Evolutionary conservation across 1,284 basidiomycete species (phyloP), one percentile per base, ranked within the genome.

Genomic region (Cutaneotrichosporon cutaneum): DNA sequence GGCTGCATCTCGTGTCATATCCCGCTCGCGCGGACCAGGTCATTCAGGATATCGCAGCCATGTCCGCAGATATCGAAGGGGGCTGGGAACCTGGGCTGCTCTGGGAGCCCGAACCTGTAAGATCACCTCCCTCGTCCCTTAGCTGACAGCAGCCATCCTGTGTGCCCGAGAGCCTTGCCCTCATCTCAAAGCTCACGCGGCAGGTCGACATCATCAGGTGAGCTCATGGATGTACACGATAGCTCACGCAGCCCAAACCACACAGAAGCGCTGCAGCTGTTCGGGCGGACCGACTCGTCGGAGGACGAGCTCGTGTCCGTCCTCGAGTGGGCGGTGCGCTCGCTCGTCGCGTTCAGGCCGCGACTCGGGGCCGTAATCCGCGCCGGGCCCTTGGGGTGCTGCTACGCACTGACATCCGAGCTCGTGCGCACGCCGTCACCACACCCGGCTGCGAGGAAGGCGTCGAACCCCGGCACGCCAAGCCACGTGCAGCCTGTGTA

Each of bases 41-140:
- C 18, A 35, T 74, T 4, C 33, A 30, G 3, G 70, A 75, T 55
- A 51, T 74, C 7, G n/a, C 56, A 14, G 52, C 58, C 13, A 45
- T 76, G 51, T 47, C 48, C 4, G 50, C 30, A 2, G 14, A 58
- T 32, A 14, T 27, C 14, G 33, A 54, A 3, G 57, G 54, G 9
- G 57, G 56, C 8, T 73, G 70, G 73, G 27, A 55, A 6, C 72
- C 74, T 0, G 59, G 58, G 3, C 54, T 77, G 8, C 56, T 76
- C 0, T 77, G 76, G 74, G 76, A 77, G 45, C 74, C 75, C 22
- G 70, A 76, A 32, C 71, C 71, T 8, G 75, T 74, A 51, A 26
- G 68, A n/a, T n/a, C n/a, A n/a, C n/a, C n/a, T n/a, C n/a, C n/a
- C n/a, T n/a, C n/a, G n/a, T n/a, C n/a, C n/a, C 26, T 42, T 7